Evolutionary conservation across 1,284 basidiomycete species (phyloP).

Genomic region (Laetiporus sulphureus): DNA sequence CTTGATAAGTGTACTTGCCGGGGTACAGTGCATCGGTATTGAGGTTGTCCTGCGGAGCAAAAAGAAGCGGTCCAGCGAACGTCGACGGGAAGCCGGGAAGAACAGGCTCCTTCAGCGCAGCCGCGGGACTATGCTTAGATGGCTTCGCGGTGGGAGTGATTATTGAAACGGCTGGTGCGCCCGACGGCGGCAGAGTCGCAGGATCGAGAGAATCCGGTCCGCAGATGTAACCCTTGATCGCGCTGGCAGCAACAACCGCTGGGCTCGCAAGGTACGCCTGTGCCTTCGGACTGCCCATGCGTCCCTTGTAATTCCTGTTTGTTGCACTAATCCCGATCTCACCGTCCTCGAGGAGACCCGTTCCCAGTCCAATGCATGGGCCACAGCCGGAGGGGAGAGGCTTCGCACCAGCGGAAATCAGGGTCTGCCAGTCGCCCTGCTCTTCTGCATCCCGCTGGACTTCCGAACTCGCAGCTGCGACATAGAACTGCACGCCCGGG

Average conservation of each 20-base stretch:
- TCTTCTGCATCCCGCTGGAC: slow-evolving; percentile 90
- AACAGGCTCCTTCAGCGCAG: slow-evolving; percentile 47
- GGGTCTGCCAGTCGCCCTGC: slow-evolving; percentile 83
- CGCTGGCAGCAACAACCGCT: slow-evolving; percentile 94
- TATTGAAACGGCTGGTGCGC: slow-evolving; percentile 57
- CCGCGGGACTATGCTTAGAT: slow-evolving; percentile 19
- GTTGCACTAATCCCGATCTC: slow-evolving; percentile 96
- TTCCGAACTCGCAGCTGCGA: slow-evolving; percentile 89
- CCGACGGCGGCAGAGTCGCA: slow-evolving; percentile 42
- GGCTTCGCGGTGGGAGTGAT: slow-evolving; percentile 27
- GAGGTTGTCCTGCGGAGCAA: slow-evolving; percentile 94
- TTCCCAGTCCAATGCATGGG: slow-evolving; percentile 95
- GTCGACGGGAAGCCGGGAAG: slow-evolving; percentile 76
- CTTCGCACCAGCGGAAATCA: slow-evolving; percentile 86
- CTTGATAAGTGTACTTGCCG: slow-evolving; percentile 99
- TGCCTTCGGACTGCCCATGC: slow-evolving; percentile 96
- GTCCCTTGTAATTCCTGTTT: slow-evolving; percentile 98
- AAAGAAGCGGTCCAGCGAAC: slow-evolving; percentile 85
- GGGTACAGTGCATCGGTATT: slow-evolving; percentile 99
- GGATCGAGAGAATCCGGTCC: slow-evolving; percentile 72
- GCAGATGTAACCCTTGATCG: slow-evolving; percentile 87
- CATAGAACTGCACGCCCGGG: slow-evolving; percentile 92
- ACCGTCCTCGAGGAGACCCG: slow-evolving; percentile 89
- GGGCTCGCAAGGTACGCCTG: slow-evolving; percentile 95
- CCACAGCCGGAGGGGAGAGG: slow-evolving; percentile 94